Base-by-base conservation (phyloP, 2,329 filamentous ascomycete species). In the Cladophialophora immunda region DNA sequence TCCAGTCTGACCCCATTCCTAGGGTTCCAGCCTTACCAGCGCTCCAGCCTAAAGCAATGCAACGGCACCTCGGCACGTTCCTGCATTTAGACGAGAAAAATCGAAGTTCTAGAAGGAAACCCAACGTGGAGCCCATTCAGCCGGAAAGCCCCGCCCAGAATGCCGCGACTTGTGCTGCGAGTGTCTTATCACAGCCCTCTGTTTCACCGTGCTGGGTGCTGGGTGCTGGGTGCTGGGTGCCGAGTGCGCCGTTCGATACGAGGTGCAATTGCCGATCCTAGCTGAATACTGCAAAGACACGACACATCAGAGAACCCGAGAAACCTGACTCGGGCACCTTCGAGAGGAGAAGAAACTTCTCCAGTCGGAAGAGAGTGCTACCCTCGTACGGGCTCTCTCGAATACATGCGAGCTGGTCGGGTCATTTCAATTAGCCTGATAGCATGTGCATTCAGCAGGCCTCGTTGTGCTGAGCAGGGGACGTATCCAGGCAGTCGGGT, bases 31-130 rank as follows among this genome's bases (percentile, higher is more conserved):
- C 45, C 58, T 57, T 63, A 63, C 58, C 52, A 57, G 53, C 27
- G 22, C 50, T 25, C 47, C 17, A 34, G 41, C 38, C 62, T 19
- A 47, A 63, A 29, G 47, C 58, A 54, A 64, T 64, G 62, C 59
- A 58, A 70, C 68, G 38, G 65, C 62, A 68, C 27, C 60, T 50
- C 63, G 62, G 65, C 66, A 64, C 54, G 68, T 68, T 66, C 66
- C 68, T 68, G 68, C 65, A 67, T 63, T 22, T 58, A 58, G 47
- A 54, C 59, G 58, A 58, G 47, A 41, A 58, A 66, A 63, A 45
- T 58, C 41, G 52, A 61, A 45, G 6, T 62, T 66, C 64, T 63
- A 63, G 59, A 63, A 63, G 59, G 45, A 30, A 41, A 29, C 45
- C 27, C 22, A 52, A 41, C 6, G 56, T 65, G 62, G 62, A 55